Evolutionary conservation across 345 rosid species (phyloP), one percentile per base, ranked within the genome.

Genomic region (Triadica sebifera): DNA sequence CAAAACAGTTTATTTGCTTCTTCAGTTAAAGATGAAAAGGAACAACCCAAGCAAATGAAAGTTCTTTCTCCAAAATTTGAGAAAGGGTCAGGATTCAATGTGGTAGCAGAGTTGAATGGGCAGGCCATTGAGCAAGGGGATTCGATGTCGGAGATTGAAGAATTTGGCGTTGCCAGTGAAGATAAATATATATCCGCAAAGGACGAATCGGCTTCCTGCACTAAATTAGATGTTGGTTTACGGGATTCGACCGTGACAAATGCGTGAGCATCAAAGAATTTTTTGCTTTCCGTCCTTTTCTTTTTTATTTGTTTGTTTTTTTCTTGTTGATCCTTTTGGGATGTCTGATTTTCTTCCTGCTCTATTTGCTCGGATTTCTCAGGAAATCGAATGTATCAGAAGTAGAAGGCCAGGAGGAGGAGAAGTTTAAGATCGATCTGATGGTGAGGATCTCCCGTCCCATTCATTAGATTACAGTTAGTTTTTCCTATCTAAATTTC

Each of bases 391-490:
- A 51, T 1, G 58, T 47, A 53, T 71, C 65, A 56, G 80, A 67
- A 34, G 56, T 22, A 62, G 80, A 79, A 25, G 63, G 53, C 75
- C 69, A 70, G 34, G 61, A 67, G 38, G 67, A 46, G 41, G 86
- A 71, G 75, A 87, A 81, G 79, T 79, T 81, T 75, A 69, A 83
- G 75, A 80, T 85, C 34, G 86, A 89, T 84, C 80, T 86, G 76
- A 89, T 84, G 93, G 93, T 89, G 86, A 89, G 87, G 77, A 61
- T 78, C 71, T 74, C 64, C 34, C 47, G 37, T 67, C 8, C 45
- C 65, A 52, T 55, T 78, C 71, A 50, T 80, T 57, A 52, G 78
- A 70, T 80, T 29, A 68, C 77, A 34, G 19, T 63, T 37, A 8
- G 67, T 73, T 67, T 69, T 75, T 72, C 79, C 70, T 71, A 47